A percentile compares a stretch with the other conserved stretches of the same genome.
Evolutionary conservation across 202 grass and related monocot species (phyloP).

Genomic region (Tripidium arundinaceum): DNA sequence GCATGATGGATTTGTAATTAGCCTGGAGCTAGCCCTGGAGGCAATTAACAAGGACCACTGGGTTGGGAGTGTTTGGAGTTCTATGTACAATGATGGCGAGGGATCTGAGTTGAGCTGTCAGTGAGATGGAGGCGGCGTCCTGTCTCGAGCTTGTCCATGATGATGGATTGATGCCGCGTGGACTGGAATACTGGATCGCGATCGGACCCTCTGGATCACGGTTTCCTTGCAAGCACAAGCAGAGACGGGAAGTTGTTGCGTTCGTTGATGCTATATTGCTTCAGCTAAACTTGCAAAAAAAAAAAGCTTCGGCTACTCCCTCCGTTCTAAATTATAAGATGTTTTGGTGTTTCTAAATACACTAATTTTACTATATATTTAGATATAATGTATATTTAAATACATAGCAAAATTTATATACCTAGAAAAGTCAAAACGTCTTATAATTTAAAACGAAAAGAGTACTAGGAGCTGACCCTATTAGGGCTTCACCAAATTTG

Average conservation of each 20-base stretch:
- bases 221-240: neutral
- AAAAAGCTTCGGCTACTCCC: too few species aligned
- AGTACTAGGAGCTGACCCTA: too few species aligned
- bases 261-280: too few species aligned
- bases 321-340: too few species aligned
- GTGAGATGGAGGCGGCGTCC: constrained; percentile 38
- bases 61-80: neutral
- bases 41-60: constrained; percentile 25
- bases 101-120: constrained; percentile 49
- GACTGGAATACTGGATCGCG: neutral
- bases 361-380: too few species aligned
- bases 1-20: neutral
- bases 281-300: too few species aligned
- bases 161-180: neutral
- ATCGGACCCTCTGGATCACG: neutral
- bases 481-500: too few species aligned
- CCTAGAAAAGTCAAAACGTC: too few species aligned
- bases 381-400: too few species aligned
- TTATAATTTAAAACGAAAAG: too few species aligned
- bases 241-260: neutral
- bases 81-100: neutral
- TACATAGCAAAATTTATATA: too few species aligned
- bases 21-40: neutral
- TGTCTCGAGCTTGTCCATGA: constrained; percentile 18
- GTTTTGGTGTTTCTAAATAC: too few species aligned